Conservation (phyloP, 2,329 filamentous ascomycete genomes). For the Colletotrichum viniferum region DNA sequence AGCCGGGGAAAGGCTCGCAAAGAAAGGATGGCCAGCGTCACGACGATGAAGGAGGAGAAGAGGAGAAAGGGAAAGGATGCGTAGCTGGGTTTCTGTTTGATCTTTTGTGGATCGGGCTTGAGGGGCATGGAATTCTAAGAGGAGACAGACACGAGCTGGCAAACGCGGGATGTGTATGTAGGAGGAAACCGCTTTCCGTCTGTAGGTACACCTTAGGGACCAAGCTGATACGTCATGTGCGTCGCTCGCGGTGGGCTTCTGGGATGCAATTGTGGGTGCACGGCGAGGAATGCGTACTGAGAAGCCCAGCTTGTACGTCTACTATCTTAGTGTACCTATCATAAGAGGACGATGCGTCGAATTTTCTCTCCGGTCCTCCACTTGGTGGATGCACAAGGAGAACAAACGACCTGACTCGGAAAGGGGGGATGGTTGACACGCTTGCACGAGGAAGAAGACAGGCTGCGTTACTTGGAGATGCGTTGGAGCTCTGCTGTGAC, state of each 20-base stretch:
- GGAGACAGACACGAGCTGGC: neutral
- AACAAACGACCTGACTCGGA: neutral
- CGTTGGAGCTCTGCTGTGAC: neutral
- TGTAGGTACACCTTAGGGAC: neutral
- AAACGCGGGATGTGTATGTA: neutral
- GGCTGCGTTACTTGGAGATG: neutral
- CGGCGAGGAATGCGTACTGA: neutral
- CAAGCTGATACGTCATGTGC: constrained; percentile 17
- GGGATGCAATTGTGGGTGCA: constrained; percentile 1
- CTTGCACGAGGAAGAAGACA: neutral
- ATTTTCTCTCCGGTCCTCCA: neutral
- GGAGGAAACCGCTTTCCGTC: neutral
- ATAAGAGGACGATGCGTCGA: neutral
- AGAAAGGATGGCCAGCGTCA: constrained; percentile 23
- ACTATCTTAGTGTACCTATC: neutral
- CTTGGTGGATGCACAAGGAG: neutral
- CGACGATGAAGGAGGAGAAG: constrained; percentile 13
- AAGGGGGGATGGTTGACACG: neutral
- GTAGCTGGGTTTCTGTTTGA: neutral
- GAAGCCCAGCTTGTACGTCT: neutral
- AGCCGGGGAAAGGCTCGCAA: constrained; percentile 24
- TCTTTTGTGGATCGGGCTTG: neutral
- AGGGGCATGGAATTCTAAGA: constrained; percentile 13
- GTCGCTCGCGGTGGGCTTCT: neutral
- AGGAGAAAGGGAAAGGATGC: constrained; percentile 4